These are phyloP conservation scores for Xylaria sp. DNA, from an alignment of 2,329 filamentous ascomycete species.

Conservation along the genomic window DNA sequence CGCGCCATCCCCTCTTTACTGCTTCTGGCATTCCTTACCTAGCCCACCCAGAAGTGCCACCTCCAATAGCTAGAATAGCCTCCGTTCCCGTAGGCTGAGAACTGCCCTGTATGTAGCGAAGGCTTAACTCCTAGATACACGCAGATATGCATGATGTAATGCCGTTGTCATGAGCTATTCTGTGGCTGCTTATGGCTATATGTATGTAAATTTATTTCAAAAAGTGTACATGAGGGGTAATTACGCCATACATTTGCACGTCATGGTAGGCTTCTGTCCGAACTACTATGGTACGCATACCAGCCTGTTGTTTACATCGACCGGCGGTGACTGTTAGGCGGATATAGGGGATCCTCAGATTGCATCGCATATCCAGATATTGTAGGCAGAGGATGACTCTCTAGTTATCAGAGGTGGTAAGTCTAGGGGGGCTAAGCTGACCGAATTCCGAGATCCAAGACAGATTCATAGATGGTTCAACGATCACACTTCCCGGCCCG, in stretches of 20 bases:
- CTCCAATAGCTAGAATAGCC: neutral
- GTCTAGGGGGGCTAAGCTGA: conserved; percentile 18
- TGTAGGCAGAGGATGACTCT: neutral
- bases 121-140: neutral
- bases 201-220: too few relatives aligned
- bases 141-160: neutral
- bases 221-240: neutral
- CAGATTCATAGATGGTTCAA: conserved; percentile 23
- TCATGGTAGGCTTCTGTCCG: neutral
- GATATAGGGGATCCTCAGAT: neutral
- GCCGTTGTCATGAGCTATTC: neutral
- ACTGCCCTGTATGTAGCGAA: neutral
- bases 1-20: conserved; percentile 21
- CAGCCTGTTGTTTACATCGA: neutral
- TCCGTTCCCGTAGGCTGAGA: neutral
- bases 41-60: conserved; percentile 8
- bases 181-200: neutral
- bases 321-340: neutral
- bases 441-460: conserved; percentile 25
- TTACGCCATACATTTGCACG: neutral
- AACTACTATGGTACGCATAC: neutral
- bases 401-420: conserved; percentile 5
- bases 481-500: conserved; percentile 25
- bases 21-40: conserved; percentile 11
- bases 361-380: neutral